phyloP scores from a whole-genome alignment of 192 early-diverging fungal genomes.

The Chytriomyces hyalinus region DNA sequence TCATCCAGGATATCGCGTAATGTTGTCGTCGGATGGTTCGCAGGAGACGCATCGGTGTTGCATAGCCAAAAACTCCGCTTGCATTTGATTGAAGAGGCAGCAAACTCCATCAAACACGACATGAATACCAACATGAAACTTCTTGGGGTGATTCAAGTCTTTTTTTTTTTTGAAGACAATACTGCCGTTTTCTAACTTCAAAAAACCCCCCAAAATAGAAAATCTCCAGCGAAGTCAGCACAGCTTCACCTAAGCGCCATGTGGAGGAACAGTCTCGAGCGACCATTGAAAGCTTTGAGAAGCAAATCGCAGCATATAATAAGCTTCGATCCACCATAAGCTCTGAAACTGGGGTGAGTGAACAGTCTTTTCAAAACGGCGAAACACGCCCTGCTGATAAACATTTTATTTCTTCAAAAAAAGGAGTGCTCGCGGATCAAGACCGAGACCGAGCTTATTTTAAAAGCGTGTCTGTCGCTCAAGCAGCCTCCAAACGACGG shows the following conservation, averaged over 20 bases:
- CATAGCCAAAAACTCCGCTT: slow-evolving; percentile 6
- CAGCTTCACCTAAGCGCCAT: neutral
- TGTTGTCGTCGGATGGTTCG: too few relatives aligned
- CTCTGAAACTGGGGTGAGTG: slow-evolving; percentile 9
- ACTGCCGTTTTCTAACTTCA: too few relatives aligned
- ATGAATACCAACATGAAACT: neutral
- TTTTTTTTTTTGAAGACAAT: too few relatives aligned
- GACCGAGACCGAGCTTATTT: slow-evolving; percentile 8
- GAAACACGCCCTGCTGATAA: too few relatives aligned
- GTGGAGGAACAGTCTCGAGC: slow-evolving; percentile 13
- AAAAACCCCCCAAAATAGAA: neutral
- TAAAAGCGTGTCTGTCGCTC: neutral
- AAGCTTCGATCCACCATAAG: neutral
- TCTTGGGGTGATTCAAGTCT: too few relatives aligned
- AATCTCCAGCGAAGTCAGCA: neutral
- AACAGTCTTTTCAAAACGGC: neutral
- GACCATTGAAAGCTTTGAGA: slow-evolving; percentile 10
- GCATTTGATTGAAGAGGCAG: slow-evolving; percentile 17
- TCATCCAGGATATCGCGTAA: too few relatives aligned
- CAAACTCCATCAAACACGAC: neutral
- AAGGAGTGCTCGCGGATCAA: neutral
- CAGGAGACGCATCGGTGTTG: neutral
- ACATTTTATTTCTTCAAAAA: neutral
- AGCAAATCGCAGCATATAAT: slow-evolving; percentile 6
- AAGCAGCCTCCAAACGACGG: neutral